Conservation (phyloP, 2,329 filamentous ascomycete species). For the Fusarium nygamai region DNA sequence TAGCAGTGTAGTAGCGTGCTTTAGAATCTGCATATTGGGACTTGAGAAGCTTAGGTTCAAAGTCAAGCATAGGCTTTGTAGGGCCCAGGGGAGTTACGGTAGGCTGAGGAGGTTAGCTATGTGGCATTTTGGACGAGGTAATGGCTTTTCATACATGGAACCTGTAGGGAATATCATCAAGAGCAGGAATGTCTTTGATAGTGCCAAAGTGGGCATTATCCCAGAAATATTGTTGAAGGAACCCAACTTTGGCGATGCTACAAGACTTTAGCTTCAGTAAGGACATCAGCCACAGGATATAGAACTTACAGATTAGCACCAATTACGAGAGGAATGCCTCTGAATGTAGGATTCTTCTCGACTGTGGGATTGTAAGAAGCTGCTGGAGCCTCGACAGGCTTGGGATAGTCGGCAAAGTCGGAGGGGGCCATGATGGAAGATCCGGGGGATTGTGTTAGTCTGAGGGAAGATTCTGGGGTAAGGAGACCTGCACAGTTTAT, state of each 20-base stretch:
- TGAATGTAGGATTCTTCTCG: conserved; percentile 75
- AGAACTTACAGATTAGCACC: conserved; percentile 67
- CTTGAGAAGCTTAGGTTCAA: conserved; percentile 54
- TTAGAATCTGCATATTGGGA: conserved; percentile 53
- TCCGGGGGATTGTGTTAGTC: neutral
- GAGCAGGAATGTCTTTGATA: conserved; percentile 57
- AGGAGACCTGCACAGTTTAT: neutral
- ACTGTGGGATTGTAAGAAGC: conserved; percentile 48
- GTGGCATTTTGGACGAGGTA: too few species aligned
- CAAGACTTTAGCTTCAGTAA: conserved; percentile 7
- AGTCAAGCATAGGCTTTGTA: conserved; percentile 50
- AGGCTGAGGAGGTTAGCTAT: conserved; percentile 54
- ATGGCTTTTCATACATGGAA: conserved; percentile 56
- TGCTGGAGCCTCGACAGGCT: conserved; percentile 48
- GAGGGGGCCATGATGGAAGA: conserved; percentile 40
- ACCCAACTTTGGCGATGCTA: conserved; percentile 68
- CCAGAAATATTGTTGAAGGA: conserved; percentile 75
- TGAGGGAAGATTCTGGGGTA: neutral
- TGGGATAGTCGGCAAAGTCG: conserved; percentile 57
- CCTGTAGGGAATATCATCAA: conserved; percentile 57
- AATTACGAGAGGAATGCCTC: conserved; percentile 70
- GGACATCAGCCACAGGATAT: neutral
- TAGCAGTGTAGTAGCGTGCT: conserved; percentile 72
- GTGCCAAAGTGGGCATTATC: conserved; percentile 69
- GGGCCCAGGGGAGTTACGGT: conserved; percentile 63